Percentiles rank a stretch among this genome's conserved stretches.
Conservation (phyloP, 345 rosid genomes). For the Theobroma cacao region DNA sequence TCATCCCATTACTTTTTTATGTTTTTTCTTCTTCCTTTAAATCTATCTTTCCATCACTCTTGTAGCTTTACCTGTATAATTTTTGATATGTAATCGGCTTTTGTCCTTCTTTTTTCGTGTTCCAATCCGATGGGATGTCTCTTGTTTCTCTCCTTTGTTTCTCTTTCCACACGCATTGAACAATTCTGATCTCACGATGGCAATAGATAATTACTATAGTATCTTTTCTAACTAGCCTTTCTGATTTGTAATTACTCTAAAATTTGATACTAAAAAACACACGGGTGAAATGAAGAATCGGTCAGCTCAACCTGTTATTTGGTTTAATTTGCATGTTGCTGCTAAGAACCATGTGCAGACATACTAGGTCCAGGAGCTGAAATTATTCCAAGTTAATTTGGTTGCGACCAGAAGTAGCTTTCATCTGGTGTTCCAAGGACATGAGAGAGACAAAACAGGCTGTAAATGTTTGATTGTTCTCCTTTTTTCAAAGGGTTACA, state of each 20-base stretch:
- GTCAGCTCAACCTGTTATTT: neutral
- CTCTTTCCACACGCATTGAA: neutral
- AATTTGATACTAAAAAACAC: too few relatives aligned
- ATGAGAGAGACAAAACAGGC: neutral
- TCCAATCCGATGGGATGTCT: conserved; percentile 7
- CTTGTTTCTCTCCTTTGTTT: neutral
- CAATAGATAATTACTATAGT: too few relatives aligned
- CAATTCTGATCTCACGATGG: neutral
- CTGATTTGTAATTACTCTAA: too few relatives aligned
- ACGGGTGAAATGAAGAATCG: too few relatives aligned
- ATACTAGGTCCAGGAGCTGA: neutral
- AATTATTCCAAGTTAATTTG: neutral
- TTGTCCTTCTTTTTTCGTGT: neutral
- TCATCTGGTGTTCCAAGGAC: neutral
- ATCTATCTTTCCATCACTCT: neutral
- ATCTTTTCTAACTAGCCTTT: neutral
- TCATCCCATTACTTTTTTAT: neutral
- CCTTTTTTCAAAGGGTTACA: neutral
- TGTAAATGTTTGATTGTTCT: neutral
- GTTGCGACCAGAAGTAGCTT: neutral
- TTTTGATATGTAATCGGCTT: neutral
- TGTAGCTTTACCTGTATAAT: neutral
- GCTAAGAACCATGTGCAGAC: neutral
- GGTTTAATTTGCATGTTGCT: neutral
- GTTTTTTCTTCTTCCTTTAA: neutral